Evolutionary conservation across 805 yeast species (phyloP).

Genomic region (Myxozyma sirexii): DNA sequence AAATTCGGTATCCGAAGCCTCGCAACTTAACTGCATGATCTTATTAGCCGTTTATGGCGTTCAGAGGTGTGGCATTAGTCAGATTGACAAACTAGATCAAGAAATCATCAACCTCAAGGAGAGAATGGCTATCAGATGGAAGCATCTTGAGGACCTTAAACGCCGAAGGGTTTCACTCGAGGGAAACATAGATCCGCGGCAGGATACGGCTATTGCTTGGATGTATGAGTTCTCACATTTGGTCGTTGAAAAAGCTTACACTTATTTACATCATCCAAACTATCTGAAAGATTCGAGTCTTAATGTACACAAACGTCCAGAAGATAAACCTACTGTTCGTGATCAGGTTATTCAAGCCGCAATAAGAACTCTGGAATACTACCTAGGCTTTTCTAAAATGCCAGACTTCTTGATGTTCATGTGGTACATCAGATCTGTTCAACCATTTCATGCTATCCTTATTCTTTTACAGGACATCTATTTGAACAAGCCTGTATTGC

Average conservation of each 20-base stretch:
- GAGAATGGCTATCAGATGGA: constrained; percentile 17
- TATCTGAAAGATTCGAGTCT: constrained; percentile 8
- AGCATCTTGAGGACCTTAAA: not conserved
- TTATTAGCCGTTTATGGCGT: constrained; percentile 17
- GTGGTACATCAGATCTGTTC: constrained; percentile 22
- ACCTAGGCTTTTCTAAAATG: constrained; percentile 9
- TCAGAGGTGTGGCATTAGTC: constrained; percentile 11
- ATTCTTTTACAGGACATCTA: constrained; percentile 24
- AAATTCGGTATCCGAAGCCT: constrained; percentile 16
- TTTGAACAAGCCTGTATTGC: constrained; percentile 12
- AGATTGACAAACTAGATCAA: constrained; percentile 18
- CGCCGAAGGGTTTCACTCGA: not conserved
- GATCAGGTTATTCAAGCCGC: constrained; percentile 18
- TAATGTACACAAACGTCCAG: not conserved
- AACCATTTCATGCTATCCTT: constrained; percentile 24
- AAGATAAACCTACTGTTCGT: constrained; percentile 3
- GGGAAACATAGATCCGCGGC: not conserved
- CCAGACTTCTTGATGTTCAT: constrained; percentile 19
- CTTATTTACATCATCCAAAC: constrained; percentile 23
- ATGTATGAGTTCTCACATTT: constrained; percentile 12
- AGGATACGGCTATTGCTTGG: not conserved
- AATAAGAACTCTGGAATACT: constrained; percentile 17
- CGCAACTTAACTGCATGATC: constrained; percentile 17
- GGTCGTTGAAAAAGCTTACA: constrained; percentile 16
- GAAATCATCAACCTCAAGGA: constrained; percentile 14